Conservation (phyloP, 2,329 filamentous ascomycete species). For the Emericellopsis cladophorae region DNA sequence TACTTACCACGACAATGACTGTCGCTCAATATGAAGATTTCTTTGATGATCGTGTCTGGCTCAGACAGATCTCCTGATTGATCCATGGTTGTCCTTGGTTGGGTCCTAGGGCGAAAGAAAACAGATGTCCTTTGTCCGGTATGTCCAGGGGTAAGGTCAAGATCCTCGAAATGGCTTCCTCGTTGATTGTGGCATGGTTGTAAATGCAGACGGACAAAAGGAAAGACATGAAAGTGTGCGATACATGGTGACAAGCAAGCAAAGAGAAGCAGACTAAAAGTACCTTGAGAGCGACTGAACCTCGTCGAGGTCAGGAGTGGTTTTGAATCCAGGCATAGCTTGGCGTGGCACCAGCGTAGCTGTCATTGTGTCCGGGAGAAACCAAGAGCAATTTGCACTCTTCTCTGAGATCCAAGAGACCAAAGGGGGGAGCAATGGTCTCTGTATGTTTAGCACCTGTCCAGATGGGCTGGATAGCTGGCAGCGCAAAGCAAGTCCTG, state of each 20-base stretch:
- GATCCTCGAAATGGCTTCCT: too few species aligned
- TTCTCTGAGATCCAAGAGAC: constrained; percentile 13
- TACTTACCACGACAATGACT: constrained; percentile 1
- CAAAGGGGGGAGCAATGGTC: constrained; percentile 8
- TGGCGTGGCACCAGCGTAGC: constrained; percentile 32
- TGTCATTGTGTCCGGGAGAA: constrained; percentile 31
- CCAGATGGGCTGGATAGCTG: neutral
- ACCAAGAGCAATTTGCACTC: constrained; percentile 9
- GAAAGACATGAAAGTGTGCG: constrained; percentile 3
- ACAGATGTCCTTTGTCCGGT: neutral
- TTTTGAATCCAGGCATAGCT: constrained; percentile 40
- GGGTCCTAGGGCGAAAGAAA: neutral
- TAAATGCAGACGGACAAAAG: constrained; percentile 14
- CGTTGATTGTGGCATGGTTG: constrained; percentile 13
- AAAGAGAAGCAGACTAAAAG: constrained; percentile 33
- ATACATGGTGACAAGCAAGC: constrained; percentile 19
- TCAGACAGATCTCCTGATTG: neutral
- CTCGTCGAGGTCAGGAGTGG: constrained; percentile 45
- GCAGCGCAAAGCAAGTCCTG: constrained; percentile 12
- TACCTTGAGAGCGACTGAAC: constrained; percentile 50
- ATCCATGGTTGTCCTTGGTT: neutral
- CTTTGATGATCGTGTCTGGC: constrained; percentile 1
- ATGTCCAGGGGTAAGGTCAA: neutral
- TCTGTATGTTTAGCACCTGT: neutral
- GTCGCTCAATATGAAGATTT: neutral